Conservation (phyloP, 169 alveolate genomes). For the Ichthyophthirius multifiliis region DNA sequence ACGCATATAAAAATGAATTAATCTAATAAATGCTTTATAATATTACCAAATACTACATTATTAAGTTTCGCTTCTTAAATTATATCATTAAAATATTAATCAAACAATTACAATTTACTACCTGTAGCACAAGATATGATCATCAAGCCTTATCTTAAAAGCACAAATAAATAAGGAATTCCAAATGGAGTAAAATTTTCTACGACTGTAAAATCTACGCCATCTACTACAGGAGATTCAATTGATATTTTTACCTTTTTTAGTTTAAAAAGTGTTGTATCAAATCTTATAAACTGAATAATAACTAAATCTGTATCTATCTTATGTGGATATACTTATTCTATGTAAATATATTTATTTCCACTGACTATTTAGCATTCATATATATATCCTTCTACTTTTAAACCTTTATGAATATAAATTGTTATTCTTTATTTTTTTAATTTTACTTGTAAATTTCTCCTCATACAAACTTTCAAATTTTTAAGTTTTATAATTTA, state of each 20-base stretch:
- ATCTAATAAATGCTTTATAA: background rate
- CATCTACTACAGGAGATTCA: slow-evolving; percentile 4
- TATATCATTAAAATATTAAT: background rate
- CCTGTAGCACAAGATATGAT: slow-evolving; percentile 4
- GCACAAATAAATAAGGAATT: slow-evolving; percentile 4
- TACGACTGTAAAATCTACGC: background rate
- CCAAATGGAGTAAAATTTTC: slow-evolving; percentile 13
- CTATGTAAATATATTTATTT: background rate
- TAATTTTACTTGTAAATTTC: background rate
- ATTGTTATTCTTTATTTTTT: background rate
- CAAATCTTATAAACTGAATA: slow-evolving; percentile 13
- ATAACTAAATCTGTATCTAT: background rate
- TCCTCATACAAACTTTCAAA: background rate
- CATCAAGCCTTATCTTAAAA: background rate
- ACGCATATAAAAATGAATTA: background rate
- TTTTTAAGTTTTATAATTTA: background rate
- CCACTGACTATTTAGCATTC: background rate
- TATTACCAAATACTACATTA: background rate
- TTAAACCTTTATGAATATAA: background rate
- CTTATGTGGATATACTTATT: background rate
- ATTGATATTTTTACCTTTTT: background rate
- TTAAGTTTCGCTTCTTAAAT: background rate
- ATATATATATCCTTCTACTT: background rate
- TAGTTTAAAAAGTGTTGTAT: background rate
- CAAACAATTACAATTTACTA: background rate